These are phyloP conservation scores for Amesomyces nigricolor DNA, from an alignment of 2,329 filamentous ascomycete genomes.

Conservation along the genomic window DNA sequence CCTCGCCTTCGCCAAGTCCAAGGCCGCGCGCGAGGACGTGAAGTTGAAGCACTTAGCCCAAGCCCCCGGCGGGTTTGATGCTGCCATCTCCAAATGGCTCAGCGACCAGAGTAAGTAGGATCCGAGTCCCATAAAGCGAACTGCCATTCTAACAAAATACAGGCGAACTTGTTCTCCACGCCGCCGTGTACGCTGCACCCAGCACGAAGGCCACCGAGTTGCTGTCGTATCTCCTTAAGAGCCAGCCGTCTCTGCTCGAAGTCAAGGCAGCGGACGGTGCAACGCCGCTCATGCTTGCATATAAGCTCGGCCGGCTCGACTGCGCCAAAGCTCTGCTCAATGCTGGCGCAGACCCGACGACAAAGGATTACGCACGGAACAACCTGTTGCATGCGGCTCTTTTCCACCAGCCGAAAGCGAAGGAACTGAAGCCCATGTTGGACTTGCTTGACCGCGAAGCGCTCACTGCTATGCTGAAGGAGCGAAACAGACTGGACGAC, in stretches of 20 bases:
- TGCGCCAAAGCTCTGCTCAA: slow-evolving; percentile 57
- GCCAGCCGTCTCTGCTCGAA: slow-evolving; percentile 56
- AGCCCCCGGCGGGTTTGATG: slow-evolving; percentile 57
- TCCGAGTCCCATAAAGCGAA: not conserved
- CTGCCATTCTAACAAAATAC: slow-evolving; percentile 18
- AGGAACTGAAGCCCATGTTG: slow-evolving; percentile 44
- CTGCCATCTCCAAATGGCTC: slow-evolving; percentile 58
- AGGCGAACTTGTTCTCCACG: slow-evolving; percentile 63
- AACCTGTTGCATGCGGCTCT: slow-evolving; percentile 64
- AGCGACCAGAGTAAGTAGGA: slow-evolving; percentile 47
- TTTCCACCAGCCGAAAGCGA: slow-evolving; percentile 29
- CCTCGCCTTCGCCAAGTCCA: slow-evolving; percentile 57
- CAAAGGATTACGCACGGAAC: slow-evolving; percentile 52
- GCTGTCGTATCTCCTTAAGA: slow-evolving; percentile 60
- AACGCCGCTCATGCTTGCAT: slow-evolving; percentile 67
- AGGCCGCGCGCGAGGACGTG: slow-evolving; percentile 54
- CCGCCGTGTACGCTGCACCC: slow-evolving; percentile 48
- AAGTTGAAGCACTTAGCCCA: slow-evolving; percentile 57
- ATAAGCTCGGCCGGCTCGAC: slow-evolving; percentile 47
- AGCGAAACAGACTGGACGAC: slow-evolving; percentile 48
- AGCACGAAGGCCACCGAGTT: slow-evolving; percentile 44
- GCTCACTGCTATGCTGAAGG: slow-evolving; percentile 51
- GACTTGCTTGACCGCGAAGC: slow-evolving; percentile 53
- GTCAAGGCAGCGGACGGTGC: slow-evolving; percentile 51
- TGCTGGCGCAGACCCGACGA: slow-evolving; percentile 64